Conservation (phyloP, 208 protist species). For the Leishmania martiniquensis region DNA sequence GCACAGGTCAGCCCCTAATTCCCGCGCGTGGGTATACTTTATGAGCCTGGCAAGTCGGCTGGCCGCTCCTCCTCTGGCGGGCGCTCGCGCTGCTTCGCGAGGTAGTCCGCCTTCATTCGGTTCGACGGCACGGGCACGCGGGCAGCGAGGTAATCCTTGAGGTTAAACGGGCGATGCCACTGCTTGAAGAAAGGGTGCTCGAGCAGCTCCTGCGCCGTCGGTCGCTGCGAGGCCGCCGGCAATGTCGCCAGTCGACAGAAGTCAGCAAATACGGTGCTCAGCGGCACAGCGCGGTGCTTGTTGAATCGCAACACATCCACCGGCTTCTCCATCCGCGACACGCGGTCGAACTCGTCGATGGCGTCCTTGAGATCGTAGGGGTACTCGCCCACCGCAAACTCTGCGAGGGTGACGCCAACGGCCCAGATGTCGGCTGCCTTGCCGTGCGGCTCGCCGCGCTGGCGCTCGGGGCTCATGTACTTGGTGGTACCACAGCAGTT, state of each 20-base stretch:
- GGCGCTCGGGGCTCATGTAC: constrained; percentile 92
- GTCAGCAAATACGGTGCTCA: constrained; percentile 67
- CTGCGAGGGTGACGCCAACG: constrained; percentile 85
- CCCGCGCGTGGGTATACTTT: not conserved
- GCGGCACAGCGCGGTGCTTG: constrained; percentile 33
- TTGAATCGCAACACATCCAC: constrained; percentile 48
- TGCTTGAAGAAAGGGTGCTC: constrained; percentile 91
- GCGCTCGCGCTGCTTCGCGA: constrained; percentile 24
- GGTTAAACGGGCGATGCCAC: constrained; percentile 73
- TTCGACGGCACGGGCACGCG: constrained; percentile 56
- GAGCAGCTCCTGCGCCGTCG: constrained; percentile 80
- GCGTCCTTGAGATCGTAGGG: constrained; percentile 66
- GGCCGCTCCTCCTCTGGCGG: not conserved
- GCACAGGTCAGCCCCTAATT: constrained; percentile 5
- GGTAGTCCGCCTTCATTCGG: constrained; percentile 48
- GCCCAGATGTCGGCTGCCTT: constrained; percentile 89
- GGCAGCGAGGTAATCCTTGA: constrained; percentile 68
- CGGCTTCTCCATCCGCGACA: constrained; percentile 46
- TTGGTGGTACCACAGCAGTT: constrained; percentile 84
- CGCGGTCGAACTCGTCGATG: constrained; percentile 74
- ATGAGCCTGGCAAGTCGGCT: not conserved
- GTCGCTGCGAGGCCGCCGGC: constrained; percentile 58
- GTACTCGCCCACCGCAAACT: constrained; percentile 87
- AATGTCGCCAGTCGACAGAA: constrained; percentile 74
- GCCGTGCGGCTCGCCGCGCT: constrained; percentile 77